Evolutionary conservation across 345 rosid species (phyloP), one percentile per base, ranked within the genome.

Genomic region (Melastoma malabathricum): DNA sequence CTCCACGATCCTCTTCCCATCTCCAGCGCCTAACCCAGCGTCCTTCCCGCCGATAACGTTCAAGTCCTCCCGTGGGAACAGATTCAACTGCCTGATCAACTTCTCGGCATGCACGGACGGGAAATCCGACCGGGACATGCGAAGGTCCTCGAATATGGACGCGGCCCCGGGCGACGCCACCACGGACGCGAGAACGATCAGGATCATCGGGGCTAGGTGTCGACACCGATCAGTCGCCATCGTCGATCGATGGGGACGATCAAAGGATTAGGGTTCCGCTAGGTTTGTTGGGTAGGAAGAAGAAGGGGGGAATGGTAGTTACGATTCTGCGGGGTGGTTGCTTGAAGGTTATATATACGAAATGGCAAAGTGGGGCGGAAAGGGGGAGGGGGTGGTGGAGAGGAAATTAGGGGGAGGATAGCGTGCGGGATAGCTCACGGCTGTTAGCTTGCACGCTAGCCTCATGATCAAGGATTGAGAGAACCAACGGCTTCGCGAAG

Each of bases 1-100:
- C 75, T 92, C 98, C 3, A 75, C 88, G 50, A 92, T 69, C 69
- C 50, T 51, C 61, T 49, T 66, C 43, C 52, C 51, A 41, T 50
- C 61, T 5, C 50, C 18, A 5, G 15, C 34, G 5, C 52, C 61
- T 9, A 51, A 25, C 44, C 48, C 34, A 52, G 59, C 67, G 38
- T 5, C 57, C 23, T 10, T 61, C 17, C 60, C 68, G 20, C 63
- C 68, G 52, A 82, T 53, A 19, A 87, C 52, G 73, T 92, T 84
- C 53, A 79, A 63, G 0, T 76, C 95, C 44, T 70, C 62, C 56
- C 75, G 71, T 16, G 99, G 99, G 47, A 81, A 83, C 51, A 92
- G 69, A 65, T 88, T 92, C 6, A 92, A 82, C 77, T 81, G 84
- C 38, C 88, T 71, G 56, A 88, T 92, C 71, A 92, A 55, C 75